Conservation (phyloP, 192 early-diverging fungal genomes). For the Coemansia brasiliensis region DNA sequence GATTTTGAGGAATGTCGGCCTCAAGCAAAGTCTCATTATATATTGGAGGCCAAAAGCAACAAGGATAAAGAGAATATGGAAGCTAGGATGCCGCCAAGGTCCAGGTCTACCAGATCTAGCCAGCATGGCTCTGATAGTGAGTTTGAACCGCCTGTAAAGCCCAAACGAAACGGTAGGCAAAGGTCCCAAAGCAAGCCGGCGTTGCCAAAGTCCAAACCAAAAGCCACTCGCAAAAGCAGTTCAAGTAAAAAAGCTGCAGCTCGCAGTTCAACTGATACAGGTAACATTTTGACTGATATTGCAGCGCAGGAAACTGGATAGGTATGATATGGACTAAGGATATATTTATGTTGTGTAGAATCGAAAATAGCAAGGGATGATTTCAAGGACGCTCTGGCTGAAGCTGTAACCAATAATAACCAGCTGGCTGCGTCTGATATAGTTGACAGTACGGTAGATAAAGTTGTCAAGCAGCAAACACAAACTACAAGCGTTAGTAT, state of each 20-base stretch:
- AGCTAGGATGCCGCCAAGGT: too few species aligned
- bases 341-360: too few species aligned
- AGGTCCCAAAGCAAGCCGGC: not conserved
- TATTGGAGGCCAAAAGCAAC: not conserved
- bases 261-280: not conserved
- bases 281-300: too few species aligned
- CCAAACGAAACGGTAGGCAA: not conserved
- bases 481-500: not conserved
- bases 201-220: slow-evolving; percentile 2
- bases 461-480: not conserved
- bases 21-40: not conserved
- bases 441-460: not conserved
- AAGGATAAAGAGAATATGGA: slow-evolving; percentile 3
- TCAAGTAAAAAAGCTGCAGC: slow-evolving; percentile 3
- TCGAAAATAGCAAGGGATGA: too few species aligned
- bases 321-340: too few species aligned
- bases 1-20: slow-evolving; percentile 25
- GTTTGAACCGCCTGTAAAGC: not conserved
- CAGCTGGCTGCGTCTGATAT: too few species aligned
- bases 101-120: too few species aligned
- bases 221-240: slow-evolving; percentile 10
- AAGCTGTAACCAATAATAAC: too few species aligned
- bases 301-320: too few species aligned
- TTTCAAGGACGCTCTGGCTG: too few species aligned
- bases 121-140: not conserved